Base-by-base conservation (phyloP, 306 rosid genomes). In the Astragalus glycyphyllos region DNA sequence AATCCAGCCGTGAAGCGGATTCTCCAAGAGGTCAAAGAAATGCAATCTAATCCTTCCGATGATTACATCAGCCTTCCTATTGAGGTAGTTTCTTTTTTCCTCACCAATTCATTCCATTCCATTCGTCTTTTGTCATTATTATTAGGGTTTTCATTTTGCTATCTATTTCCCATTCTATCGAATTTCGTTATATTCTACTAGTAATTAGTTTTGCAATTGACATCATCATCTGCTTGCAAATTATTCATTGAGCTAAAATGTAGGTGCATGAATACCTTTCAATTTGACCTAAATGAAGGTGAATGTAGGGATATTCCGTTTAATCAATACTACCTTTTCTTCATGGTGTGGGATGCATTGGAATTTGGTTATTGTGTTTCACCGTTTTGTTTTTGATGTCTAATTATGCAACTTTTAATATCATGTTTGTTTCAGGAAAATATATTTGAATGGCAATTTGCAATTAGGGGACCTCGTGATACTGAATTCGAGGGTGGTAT, bases 21-120 rank as follows among this genome's bases (percentile, higher is more conserved):
- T 77, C 91, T 94, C 0, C 98, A 87, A 85, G 98, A 94, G 86
- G 80, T 89, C 26, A 94, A 90, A 81, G 97, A 94, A 84, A 86
- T 94, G 96, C 97, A 94, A 14, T 87, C 97, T 3, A 90, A 89
- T 64, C 97, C 96, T 75, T 87, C 96, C 61, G 89, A 90, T 55
- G 97, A 94, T 86, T 94, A 87, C 92, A 90, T 83, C 91, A 94
- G 98, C 78, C 84, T 94, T 1, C 98, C 98, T 55, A 91, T 94
- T 20, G 98, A 94, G 98, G 98, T 92, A 94, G 98, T 97, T 92
- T 70, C 32, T 1, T 37, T 5, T 37, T 14, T 20, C 23, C 23
- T 12, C 11, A n/a, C n/a, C n/a, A n/a, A n/a, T n/a, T n/a, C n/a
- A n/a, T n/a, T n/a, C n/a, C n/a, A n/a, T 17, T 4, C 4, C 1